Evolutionary conservation across 352 stramenopile genomes (phyloP).

Genomic region (Globisporangium camurandrum): DNA sequence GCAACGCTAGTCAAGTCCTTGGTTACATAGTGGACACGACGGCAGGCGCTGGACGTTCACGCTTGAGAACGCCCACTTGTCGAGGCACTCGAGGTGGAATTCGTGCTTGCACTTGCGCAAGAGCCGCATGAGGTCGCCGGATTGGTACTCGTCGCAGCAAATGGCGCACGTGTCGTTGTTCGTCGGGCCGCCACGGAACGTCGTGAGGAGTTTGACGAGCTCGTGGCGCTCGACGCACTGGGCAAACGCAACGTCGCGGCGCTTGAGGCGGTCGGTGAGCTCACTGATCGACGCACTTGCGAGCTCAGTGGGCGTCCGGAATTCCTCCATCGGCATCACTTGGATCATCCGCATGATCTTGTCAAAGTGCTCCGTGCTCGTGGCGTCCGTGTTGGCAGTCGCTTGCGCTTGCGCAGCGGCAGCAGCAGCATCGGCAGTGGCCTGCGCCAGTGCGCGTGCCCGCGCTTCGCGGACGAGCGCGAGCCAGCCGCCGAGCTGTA

Average conservation of each 20-base stretch:
- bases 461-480: conserved; percentile 53
- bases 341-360: conserved; percentile 71
- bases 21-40: conserved; percentile 79
- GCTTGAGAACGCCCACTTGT: conserved; percentile 83
- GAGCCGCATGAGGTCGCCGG: conserved; percentile 66
- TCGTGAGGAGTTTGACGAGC: conserved; percentile 59
- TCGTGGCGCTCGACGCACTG: conserved; percentile 65
- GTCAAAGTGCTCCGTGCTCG: conserved; percentile 56
- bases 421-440: conserved; percentile 24
- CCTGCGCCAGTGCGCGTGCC: conserved; percentile 16
- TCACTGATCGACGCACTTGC: conserved; percentile 45
- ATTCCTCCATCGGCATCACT: conserved; percentile 78
- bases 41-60: conserved; percentile 59
- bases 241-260: conserved; percentile 49
- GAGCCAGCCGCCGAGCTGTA: conserved; percentile 26
- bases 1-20: conserved; percentile 50
- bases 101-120: conserved; percentile 82
- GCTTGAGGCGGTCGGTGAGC: conserved; percentile 65
- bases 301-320: conserved; percentile 51
- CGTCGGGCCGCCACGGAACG: conserved; percentile 65
- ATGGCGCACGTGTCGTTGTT: conserved; percentile 87
- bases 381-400: conserved; percentile 7
- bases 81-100: conserved; percentile 85
- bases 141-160: conserved; percentile 82
- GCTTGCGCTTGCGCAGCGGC: conserved; percentile 31